A percentile compares a stretch with the other conserved stretches of the same genome.
phyloP scores from a whole-genome alignment of 495 filamentous ascomycete species.

The Astrothelium subdiscretum region DNA sequence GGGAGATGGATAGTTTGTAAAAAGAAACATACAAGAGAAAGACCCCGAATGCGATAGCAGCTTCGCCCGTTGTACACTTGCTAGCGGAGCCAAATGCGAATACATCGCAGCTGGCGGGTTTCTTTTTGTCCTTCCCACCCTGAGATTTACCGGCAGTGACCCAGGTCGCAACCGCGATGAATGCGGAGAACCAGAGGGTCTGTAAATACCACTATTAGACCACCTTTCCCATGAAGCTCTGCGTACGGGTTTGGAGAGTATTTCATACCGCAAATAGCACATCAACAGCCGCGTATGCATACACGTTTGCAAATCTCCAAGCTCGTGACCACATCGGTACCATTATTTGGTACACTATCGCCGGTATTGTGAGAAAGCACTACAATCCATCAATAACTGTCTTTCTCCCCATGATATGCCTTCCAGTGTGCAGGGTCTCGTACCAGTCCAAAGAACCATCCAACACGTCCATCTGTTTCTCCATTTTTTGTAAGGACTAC shows the following conservation, averaged over 20 bases:
- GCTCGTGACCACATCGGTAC: constrained; percentile 78
- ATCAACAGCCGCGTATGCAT: constrained; percentile 69
- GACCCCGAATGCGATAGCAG: constrained; percentile 64
- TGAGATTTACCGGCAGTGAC: constrained; percentile 32
- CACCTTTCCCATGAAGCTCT: background rate
- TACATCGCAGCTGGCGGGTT: constrained; percentile 35
- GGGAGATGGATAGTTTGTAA: constrained; percentile 10
- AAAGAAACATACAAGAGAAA: constrained; percentile 58
- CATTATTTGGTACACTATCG: constrained; percentile 71
- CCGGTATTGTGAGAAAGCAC: constrained; percentile 79
- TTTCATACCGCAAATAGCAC: constrained; percentile 43
- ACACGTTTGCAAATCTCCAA: constrained; percentile 65
- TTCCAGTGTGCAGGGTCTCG: constrained; percentile 23
- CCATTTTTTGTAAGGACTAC: constrained; percentile 55
- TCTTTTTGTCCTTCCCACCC: constrained; percentile 25
- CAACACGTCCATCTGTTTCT: constrained; percentile 54
- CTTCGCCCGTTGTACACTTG: constrained; percentile 64
- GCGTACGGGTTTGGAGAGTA: background rate
- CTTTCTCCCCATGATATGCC: background rate
- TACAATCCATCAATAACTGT: constrained; percentile 24
- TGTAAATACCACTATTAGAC: constrained; percentile 1
- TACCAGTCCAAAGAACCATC: constrained; percentile 72
- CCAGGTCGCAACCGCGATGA: constrained; percentile 64
- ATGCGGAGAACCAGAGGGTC: constrained; percentile 76
- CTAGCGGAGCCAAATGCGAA: constrained; percentile 42